phyloP scores from a whole-genome alignment of 2,329 filamentous ascomycete species.

The Aspergillus clavatus region DNA sequence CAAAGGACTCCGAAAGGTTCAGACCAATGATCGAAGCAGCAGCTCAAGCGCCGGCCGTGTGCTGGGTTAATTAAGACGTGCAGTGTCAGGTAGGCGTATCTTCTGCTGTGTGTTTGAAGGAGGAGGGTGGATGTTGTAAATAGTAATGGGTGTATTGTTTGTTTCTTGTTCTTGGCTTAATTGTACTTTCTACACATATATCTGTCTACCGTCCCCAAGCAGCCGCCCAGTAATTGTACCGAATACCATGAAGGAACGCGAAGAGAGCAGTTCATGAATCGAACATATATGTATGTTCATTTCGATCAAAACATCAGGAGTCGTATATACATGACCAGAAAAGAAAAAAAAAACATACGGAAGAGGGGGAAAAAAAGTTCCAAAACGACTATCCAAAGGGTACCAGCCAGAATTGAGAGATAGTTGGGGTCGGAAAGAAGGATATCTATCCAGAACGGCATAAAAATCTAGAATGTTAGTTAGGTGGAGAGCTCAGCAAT shows the following conservation, averaged over 20 bases:
- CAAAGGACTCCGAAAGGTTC: constrained; percentile 74
- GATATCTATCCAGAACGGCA: too few species aligned
- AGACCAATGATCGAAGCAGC: constrained; percentile 79
- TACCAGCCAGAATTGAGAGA: background rate
- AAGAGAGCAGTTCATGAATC: background rate
- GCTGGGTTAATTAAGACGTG: constrained; percentile 28
- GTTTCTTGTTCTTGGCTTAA: too few species aligned
- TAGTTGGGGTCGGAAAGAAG: too few species aligned
- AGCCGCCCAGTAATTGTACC: background rate
- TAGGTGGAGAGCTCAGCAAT: constrained; percentile 60
- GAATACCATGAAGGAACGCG: background rate
- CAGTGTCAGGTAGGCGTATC: too few species aligned
- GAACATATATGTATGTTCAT: background rate
- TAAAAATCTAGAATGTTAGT: too few species aligned
- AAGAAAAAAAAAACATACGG: background rate
- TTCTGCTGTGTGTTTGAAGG: too few species aligned
- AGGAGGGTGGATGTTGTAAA: too few species aligned
- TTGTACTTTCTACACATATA: too few species aligned
- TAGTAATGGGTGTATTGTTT: too few species aligned
- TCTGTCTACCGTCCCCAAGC: too few species aligned
- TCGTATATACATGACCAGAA: background rate
- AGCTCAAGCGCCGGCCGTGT: constrained; percentile 74
- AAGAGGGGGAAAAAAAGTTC: background rate
- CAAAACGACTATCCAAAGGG: background rate
- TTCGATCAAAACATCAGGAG: background rate